phyloP scores from a whole-genome alignment of 2,329 filamentous ascomycete species.

The Reticulascus tulasneorum region DNA sequence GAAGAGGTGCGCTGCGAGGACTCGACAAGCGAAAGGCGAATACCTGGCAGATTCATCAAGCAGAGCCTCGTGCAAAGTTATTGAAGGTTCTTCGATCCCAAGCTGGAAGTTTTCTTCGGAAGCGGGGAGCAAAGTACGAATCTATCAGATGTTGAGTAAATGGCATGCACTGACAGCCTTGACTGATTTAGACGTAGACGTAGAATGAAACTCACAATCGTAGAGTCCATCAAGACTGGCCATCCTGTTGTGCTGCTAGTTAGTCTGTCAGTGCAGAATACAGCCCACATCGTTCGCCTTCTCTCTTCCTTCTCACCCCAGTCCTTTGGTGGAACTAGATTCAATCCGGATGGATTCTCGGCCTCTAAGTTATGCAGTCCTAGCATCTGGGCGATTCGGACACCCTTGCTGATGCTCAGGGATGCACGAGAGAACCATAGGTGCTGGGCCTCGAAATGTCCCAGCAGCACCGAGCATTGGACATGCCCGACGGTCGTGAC shows the following conservation, averaged over 20 bases:
- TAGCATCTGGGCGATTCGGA: conserved; percentile 60
- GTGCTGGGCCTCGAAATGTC: conserved; percentile 62
- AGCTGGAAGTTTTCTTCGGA: conserved; percentile 59
- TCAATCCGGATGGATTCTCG: conserved; percentile 56
- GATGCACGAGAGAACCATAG: conserved; percentile 67
- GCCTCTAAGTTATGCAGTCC: conserved; percentile 64
- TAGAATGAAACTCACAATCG: not conserved
- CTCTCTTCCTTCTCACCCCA: conserved; percentile 66
- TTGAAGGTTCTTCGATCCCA: conserved; percentile 47
- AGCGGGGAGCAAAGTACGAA: conserved; percentile 58
- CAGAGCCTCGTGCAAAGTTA: conserved; percentile 46
- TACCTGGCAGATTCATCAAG: conserved; percentile 45
- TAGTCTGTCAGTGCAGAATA: conserved; percentile 62
- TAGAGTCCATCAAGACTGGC: conserved; percentile 60
- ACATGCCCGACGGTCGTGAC: conserved; percentile 56
- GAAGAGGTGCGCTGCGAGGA: conserved; percentile 59
- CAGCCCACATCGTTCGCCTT: conserved; percentile 64
- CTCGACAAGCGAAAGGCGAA: conserved; percentile 54
- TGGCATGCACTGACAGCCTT: not conserved
- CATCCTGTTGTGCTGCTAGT: conserved; percentile 66
- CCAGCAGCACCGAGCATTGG: conserved; percentile 59
- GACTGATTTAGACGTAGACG: no score
- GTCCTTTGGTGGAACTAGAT: conserved; percentile 58
- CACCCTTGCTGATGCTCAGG: conserved; percentile 60
- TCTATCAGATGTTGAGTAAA: conserved; percentile 17